Percentiles rank a stretch among this genome's conserved stretches.
Conservation (phyloP, 2,329 filamentous ascomycete species). For the Hypoxylon sp. region DNA sequence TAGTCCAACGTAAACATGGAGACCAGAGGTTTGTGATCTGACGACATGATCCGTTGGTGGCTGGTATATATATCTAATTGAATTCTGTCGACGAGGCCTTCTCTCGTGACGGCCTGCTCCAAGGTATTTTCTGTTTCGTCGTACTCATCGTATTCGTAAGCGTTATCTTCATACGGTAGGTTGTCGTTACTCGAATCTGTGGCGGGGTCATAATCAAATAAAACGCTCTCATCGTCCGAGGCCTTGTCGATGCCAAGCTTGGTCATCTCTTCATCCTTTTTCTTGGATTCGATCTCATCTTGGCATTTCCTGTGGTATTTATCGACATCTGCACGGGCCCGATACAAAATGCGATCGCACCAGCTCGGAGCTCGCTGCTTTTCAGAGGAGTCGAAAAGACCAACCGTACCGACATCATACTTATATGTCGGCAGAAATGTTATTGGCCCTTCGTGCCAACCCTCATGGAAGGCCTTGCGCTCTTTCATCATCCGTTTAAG, state of each 20-base stretch:
- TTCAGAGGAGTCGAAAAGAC: slow-evolving; percentile 92
- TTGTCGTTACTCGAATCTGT: slow-evolving; percentile 66
- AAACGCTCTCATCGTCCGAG: slow-evolving; percentile 78
- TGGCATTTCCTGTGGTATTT: slow-evolving; percentile 68
- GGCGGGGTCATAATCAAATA: slow-evolving; percentile 92
- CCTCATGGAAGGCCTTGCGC: slow-evolving; percentile 85
- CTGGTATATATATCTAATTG: slow-evolving; percentile 76
- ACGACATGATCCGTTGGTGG: slow-evolving; percentile 88
- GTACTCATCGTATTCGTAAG: slow-evolving; percentile 68
- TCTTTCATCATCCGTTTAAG: slow-evolving; percentile 75
- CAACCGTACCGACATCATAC: slow-evolving; percentile 93
- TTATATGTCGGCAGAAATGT: slow-evolving; percentile 95
- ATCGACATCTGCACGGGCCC: slow-evolving; percentile 75
- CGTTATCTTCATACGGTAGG: slow-evolving; percentile 46
- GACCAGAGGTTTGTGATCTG: slow-evolving; percentile 92
- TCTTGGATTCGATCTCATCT: slow-evolving; percentile 70
- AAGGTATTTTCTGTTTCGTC: slow-evolving; percentile 56
- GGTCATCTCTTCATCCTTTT: slow-evolving; percentile 85
- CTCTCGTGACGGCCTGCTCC: slow-evolving; percentile 62
- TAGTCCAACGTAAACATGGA: slow-evolving; percentile 86
- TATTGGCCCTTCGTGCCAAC: slow-evolving; percentile 89
- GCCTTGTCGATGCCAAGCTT: slow-evolving; percentile 77
- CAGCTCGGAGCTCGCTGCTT: slow-evolving; percentile 93
- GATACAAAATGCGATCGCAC: slow-evolving; percentile 93
- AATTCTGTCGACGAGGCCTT: slow-evolving; percentile 64